Evolutionary conservation across 139 green algal genomes (phyloP).

Genomic region (Bryopsis sp.): DNA sequence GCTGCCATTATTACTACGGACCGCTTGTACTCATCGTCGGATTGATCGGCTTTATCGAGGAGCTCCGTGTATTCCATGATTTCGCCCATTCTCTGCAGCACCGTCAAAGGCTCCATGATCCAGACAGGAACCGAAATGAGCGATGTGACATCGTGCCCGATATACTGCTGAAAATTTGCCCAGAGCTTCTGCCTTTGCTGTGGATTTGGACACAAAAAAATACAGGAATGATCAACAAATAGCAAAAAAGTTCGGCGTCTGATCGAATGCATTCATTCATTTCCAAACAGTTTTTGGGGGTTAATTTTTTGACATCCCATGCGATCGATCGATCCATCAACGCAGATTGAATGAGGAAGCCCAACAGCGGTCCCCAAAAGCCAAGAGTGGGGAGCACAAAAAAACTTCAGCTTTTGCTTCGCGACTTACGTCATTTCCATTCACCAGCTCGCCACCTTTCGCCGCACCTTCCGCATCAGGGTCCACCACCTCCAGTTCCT

Average conservation of each 20-base stretch:
- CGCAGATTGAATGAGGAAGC: too few species aligned
- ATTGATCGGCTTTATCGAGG: constrained; percentile 70
- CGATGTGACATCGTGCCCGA: constrained; percentile 82
- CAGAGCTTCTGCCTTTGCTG: constrained; percentile 43
- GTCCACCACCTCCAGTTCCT: constrained; percentile 50
- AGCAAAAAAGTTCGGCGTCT: neutral
- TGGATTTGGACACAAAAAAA: neutral
- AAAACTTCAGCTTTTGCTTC: constrained; percentile 2
- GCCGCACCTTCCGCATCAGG: constrained; percentile 31
- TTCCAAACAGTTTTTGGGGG: too few species aligned
- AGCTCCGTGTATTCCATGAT: constrained; percentile 96
- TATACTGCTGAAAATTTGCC: constrained; percentile 56
- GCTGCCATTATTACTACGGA: constrained; percentile 23
- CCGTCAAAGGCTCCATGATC: constrained; percentile 97
- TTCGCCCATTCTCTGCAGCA: constrained; percentile 93
- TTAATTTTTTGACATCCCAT: too few species aligned
- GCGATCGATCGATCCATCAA: too few species aligned
- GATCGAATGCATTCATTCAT: too few species aligned
- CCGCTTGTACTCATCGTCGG: constrained; percentile 68
- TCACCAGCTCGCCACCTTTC: constrained; percentile 22
- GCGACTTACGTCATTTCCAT: constrained; percentile 15
- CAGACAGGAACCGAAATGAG: constrained; percentile 90
- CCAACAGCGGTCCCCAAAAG: too few species aligned
- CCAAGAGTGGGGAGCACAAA: too few species aligned
- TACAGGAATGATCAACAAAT: constrained; percentile 15